A percentile compares a stretch with the other conserved stretches of the same genome.
These are phyloP conservation scores for Firmiana major DNA, from an alignment of 345 rosid species.

Conservation along the genomic window DNA sequence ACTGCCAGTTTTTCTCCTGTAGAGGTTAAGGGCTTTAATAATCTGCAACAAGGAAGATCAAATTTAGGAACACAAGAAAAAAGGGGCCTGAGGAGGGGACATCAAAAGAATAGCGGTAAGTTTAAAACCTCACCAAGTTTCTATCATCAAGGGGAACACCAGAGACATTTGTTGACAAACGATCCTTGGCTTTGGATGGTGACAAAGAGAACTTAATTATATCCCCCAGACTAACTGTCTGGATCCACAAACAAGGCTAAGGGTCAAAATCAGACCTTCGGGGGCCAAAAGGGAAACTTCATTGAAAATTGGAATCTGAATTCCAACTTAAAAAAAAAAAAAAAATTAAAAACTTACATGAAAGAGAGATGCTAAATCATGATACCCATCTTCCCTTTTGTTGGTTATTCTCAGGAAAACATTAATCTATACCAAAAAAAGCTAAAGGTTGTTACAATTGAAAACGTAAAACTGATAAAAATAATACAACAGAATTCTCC, in stretches of 20 bases:
- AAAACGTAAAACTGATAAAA: not conserved
- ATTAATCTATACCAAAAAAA: constrained; percentile 49
- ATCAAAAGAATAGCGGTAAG: not conserved
- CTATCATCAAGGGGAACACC: constrained; percentile 86
- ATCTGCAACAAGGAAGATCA: constrained; percentile 47
- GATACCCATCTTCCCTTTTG: constrained; percentile 88
- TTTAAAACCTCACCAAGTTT: constrained; percentile 49
- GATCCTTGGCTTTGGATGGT: constrained; percentile 69
- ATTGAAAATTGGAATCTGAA: not conserved
- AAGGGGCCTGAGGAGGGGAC: not conserved
- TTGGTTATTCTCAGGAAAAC: constrained; percentile 87
- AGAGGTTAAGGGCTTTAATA: constrained; percentile 89
- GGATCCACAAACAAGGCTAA: constrained; percentile 13
- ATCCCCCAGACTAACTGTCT: constrained; percentile 92
- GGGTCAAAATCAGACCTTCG: constrained; percentile 3
- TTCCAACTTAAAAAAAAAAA: no score
- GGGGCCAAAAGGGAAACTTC: not conserved
- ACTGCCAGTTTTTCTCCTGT: constrained; percentile 82
- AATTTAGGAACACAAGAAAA: not conserved
- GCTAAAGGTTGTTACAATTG: not conserved
- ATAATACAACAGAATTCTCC: not conserved
- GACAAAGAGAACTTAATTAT: constrained; percentile 84
- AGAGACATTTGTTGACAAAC: constrained; percentile 68
- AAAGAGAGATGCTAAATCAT: constrained; percentile 92
- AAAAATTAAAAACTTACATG: constrained; percentile 49